Evolutionary conservation across 2,329 filamentous ascomycete species (phyloP), one percentile per base, ranked within the genome.

Genomic region (Fusarium neocosmosporiellum): DNA sequence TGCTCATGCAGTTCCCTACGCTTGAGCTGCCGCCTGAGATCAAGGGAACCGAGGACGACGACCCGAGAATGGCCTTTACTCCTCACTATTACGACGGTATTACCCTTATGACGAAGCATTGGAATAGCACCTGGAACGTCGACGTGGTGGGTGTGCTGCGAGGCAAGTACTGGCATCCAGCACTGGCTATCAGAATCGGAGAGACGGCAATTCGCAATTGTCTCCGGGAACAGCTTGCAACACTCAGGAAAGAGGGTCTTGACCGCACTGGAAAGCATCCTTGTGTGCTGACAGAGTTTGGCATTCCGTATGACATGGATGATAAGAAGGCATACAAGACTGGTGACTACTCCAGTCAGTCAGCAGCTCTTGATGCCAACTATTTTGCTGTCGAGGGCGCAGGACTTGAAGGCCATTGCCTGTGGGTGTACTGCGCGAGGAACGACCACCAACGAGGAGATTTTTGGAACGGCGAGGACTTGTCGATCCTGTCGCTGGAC

Each of bases 261-360:
- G 92, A 97, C 63, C 91, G 94, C 67, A 94, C 95, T 86, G 96
- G 96, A 22, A 90, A 93, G 24, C 95, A 97, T 76, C 96, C 96
- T 0, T 94, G 95, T 75, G 84, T 99, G 6, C 90, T 98, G 81
- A 97, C 94, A 1, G 96, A 99, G 80, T 98, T 98, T 78, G 96
- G 96, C 9, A 98, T 99, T 66, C 96, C 96, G 0, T 99, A 98
- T 80, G 96, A 99, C 80, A 98, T 99, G 97, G 96, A 99, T 78
- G 92, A 98, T 74, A 95, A 98, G 82, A 88, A 96, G 78, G 96
- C 96, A 1, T 99, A 99, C 84, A 94, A 94, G 83, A 98, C 94
- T 7, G 96, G 97, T 9, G 94, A 99, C 81, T 99, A 98, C 82
- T 92, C 93, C 50, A 98, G 94, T 77, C 96, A 99, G 81, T 93